Conservation (phyloP, 768 basidiomycete genomes). For the Lactifluus hygrophoroides region DNA sequence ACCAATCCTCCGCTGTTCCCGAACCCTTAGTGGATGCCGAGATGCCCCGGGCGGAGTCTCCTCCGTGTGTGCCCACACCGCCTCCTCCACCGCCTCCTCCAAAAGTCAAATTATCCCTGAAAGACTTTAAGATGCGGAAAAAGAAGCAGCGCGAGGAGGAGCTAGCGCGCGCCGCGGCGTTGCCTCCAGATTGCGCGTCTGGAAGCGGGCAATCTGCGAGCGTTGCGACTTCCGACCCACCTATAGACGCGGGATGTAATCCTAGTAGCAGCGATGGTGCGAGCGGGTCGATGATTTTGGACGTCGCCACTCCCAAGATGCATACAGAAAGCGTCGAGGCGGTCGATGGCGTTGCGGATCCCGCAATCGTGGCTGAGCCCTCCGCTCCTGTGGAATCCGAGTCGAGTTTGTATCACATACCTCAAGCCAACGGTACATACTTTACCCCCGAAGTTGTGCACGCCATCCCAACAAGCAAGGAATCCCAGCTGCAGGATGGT, state of each 20-base stretch:
- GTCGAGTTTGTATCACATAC: background rate
- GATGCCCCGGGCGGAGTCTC: background rate
- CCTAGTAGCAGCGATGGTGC: background rate
- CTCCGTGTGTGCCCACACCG: background rate
- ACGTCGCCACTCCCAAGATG: background rate
- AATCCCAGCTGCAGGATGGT: background rate
- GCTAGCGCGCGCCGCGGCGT: background rate
- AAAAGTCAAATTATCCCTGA: constrained; percentile 22
- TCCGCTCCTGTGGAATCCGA: background rate
- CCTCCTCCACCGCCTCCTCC: constrained; percentile 11
- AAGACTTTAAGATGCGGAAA: constrained; percentile 20
- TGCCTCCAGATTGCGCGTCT: background rate
- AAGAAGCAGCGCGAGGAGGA: constrained; percentile 22
- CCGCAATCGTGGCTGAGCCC: background rate
- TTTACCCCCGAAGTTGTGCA: background rate
- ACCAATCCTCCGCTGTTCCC: background rate
- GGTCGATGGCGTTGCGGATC: background rate
- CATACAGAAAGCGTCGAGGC: background rate
- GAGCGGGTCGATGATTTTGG: background rate
- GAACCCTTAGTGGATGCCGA: background rate
- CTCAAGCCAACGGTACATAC: background rate
- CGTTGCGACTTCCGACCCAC: background rate
- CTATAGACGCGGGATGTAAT: background rate
- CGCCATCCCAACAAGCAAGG: background rate
- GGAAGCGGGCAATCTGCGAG: background rate